A percentile compares a stretch with the other conserved stretches of the same genome.
phyloP scores from a whole-genome alignment of 352 stramenopile genomes.

The Globisporangium takayamanum region DNA sequence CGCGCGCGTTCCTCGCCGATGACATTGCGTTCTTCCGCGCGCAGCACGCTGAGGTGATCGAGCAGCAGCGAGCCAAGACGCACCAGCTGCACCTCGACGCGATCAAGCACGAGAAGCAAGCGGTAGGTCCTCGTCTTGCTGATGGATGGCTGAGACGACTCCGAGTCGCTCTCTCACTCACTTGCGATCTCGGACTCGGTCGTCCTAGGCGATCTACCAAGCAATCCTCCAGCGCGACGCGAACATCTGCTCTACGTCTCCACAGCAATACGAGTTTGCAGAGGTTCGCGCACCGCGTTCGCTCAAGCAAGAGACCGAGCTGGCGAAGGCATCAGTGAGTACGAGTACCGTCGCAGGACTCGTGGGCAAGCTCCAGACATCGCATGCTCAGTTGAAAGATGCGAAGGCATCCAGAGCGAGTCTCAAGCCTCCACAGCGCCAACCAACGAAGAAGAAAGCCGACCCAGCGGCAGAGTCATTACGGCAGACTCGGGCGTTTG shows the following conservation, averaged over 20 bases:
- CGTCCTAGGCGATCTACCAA: conserved; percentile 12
- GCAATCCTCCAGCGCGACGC: conserved; percentile 13
- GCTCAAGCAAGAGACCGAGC: no score
- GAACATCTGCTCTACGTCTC: background rate
- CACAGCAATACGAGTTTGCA: background rate
- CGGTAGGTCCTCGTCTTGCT: background rate
- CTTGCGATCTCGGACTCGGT: background rate
- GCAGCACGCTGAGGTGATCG: conserved; percentile 1
- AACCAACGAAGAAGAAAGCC: no score
- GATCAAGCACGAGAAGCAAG: conserved; percentile 8
- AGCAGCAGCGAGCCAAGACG: background rate
- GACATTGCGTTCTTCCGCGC: conserved; percentile 11
- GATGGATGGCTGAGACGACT: background rate
- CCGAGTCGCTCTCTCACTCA: background rate
- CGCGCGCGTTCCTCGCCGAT: conserved; percentile 1
- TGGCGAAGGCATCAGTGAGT: no score
- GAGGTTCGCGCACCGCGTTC: no score
- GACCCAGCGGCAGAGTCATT: conserved; percentile 5
- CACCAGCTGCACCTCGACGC: conserved; percentile 1
- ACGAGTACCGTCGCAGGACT: no score
- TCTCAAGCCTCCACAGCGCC: no score
- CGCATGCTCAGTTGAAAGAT: no score
- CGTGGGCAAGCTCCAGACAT: no score
- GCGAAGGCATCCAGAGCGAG: background rate
- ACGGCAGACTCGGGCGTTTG: conserved; percentile 7